These are phyloP conservation scores for Colletotrichum sp. DNA, from an alignment of 2,329 filamentous ascomycete genomes.

Conservation along the genomic window DNA sequence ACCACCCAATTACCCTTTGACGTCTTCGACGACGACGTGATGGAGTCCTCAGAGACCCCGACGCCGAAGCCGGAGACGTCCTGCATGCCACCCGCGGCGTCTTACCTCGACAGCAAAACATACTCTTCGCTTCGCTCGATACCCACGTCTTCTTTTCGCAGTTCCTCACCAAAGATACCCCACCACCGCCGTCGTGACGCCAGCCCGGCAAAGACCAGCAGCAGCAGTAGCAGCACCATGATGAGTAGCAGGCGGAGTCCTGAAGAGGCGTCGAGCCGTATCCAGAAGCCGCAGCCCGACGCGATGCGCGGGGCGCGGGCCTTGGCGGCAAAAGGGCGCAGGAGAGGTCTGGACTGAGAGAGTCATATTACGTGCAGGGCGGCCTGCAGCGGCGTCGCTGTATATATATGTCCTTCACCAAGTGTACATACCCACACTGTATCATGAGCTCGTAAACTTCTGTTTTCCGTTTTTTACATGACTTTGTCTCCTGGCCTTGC, in stretches of 20 bases:
- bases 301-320: slow-evolving; percentile 40
- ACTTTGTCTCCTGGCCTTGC: background rate
- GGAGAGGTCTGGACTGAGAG: slow-evolving; percentile 44
- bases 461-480: slow-evolving; percentile 1
- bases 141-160: slow-evolving; percentile 33
- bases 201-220: slow-evolving; percentile 34
- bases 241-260: slow-evolving; percentile 51
- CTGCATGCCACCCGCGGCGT: slow-evolving; percentile 16
- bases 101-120: slow-evolving; percentile 42
- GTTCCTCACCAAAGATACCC: slow-evolving; percentile 38
- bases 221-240: slow-evolving; percentile 33
- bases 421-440: slow-evolving; percentile 29
- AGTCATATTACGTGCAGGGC: slow-evolving; percentile 19
- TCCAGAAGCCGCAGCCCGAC: slow-evolving; percentile 53
- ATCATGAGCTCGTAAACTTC: slow-evolving; percentile 15
- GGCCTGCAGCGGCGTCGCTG: slow-evolving; percentile 30
- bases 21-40: slow-evolving; percentile 33
- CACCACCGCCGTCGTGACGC: slow-evolving; percentile 34
- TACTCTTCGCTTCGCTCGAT: slow-evolving; percentile 33
- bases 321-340: slow-evolving; percentile 43
- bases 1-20: slow-evolving; percentile 44
- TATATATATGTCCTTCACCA: slow-evolving; percentile 40
- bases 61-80: slow-evolving; percentile 44
- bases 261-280: slow-evolving; percentile 49
- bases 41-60: slow-evolving; percentile 45